phyloP scores from a whole-genome alignment of 116 monocot genomes.

The Trichopus zeylanicus region DNA sequence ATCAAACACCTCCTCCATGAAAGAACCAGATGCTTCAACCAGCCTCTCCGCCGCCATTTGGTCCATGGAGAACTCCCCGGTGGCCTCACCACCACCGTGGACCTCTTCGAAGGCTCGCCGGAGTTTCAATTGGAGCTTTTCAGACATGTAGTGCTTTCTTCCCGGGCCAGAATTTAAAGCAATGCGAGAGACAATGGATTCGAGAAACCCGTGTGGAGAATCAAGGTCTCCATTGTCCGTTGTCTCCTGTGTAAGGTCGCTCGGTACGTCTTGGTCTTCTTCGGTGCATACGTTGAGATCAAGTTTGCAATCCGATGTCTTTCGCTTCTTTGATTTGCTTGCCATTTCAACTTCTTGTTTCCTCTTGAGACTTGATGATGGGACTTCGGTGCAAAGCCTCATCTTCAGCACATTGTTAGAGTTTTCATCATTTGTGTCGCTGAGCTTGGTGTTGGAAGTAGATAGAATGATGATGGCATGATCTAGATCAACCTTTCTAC shows the following conservation, averaged over 20 bases:
- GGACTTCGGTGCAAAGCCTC: conserved; percentile 23
- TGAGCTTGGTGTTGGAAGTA: conserved; percentile 14
- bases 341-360: conserved; percentile 9
- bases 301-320: conserved; percentile 14
- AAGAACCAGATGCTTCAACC: conserved; percentile 30
- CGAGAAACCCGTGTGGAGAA: not conserved
- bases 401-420: conserved; percentile 15
- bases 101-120: conserved; percentile 12
- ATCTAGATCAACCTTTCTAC: conserved; percentile 14
- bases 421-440: conserved; percentile 11
- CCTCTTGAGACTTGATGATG: conserved; percentile 36
- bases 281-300: conserved; percentile 30
- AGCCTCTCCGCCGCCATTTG: conserved; percentile 22
- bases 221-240: not conserved
- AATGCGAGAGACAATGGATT: conserved; percentile 2
- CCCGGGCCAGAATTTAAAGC: conserved; percentile 7
- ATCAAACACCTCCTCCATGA: conserved; percentile 49
- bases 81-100: conserved; percentile 3
- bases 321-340: conserved; percentile 18
- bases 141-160: not conserved
- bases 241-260: conserved; percentile 17
- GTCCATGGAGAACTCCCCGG: conserved; percentile 18
- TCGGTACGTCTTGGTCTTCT: conserved; percentile 19
- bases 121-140: conserved; percentile 20
- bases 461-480: conserved; percentile 37